A percentile compares a stretch with the other conserved stretches of the same genome.
These are phyloP conservation scores for Calycina marina DNA, from an alignment of 2,329 filamentous ascomycete genomes.

Conservation along the genomic window DNA sequence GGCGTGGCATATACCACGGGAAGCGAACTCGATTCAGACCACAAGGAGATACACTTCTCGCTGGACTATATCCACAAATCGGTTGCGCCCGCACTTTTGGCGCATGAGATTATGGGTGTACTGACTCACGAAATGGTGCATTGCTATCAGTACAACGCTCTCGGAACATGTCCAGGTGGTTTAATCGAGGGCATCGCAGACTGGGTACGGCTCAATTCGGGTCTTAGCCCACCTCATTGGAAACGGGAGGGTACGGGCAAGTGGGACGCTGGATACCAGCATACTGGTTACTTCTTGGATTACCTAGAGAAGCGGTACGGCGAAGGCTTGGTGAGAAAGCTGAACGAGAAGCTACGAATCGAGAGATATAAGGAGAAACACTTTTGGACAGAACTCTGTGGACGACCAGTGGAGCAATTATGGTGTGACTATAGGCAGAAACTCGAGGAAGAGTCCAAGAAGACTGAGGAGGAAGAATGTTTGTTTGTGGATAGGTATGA, in stretches of 20 bases:
- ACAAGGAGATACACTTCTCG: slow-evolving; percentile 88
- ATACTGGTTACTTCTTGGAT: slow-evolving; percentile 81
- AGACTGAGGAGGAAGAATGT: slow-evolving; percentile 18
- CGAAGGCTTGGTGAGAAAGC: slow-evolving; percentile 38
- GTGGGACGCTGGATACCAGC: slow-evolving; percentile 88
- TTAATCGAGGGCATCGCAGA: slow-evolving; percentile 87
- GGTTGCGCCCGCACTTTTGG: slow-evolving; percentile 29
- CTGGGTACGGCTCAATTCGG: slow-evolving; percentile 69
- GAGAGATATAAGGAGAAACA: slow-evolving; percentile 46
- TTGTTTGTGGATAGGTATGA: slow-evolving; percentile 20
- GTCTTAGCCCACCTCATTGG: slow-evolving; percentile 74
- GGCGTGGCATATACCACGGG: slow-evolving; percentile 87
- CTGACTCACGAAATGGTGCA: slow-evolving; percentile 89
- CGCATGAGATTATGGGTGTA: slow-evolving; percentile 64
- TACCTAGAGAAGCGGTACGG: slow-evolving; percentile 62
- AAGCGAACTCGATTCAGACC: slow-evolving; percentile 61
- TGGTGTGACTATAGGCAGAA: slow-evolving; percentile 57
- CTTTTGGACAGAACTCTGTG: slow-evolving; percentile 58
- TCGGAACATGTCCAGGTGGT: slow-evolving; percentile 50
- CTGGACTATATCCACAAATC: slow-evolving; percentile 51
- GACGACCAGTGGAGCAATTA: slow-evolving; percentile 47
- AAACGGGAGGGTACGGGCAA: slow-evolving; percentile 35
- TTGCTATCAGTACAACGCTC: slow-evolving; percentile 73
- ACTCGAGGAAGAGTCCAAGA: slow-evolving; percentile 13
- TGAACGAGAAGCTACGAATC: slow-evolving; percentile 55